Base-by-base conservation (phyloP, 140 eudicot genomes). In the Bidens hawaiensis region DNA sequence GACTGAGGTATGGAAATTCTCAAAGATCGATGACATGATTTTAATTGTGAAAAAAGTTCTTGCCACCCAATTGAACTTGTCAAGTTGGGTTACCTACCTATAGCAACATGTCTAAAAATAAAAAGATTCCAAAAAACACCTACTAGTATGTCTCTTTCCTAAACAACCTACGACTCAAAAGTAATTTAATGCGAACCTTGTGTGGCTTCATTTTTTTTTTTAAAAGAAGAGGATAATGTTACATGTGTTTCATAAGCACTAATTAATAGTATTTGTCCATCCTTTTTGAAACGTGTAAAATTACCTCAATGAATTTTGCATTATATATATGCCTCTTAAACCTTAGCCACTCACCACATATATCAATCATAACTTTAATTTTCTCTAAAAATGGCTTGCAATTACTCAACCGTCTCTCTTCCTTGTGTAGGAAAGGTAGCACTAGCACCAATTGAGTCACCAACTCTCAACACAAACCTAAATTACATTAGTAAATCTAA, bases 371-470 rank as follows among this genome's bases (percentile, higher is more conserved):
- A 68, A 12, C 15, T 38, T 9, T 22, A 4, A 4, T 4, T 51
- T 43, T 43, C 21, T 43, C 7, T 2, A 42, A 36, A 38, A 49
- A 73, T 73, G 78, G 68, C 78, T 45, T 24, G 21, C 46, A 65
- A 49, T 33, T 5, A 57, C 51, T 42, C 30, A 46, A 56, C 38
- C 1, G 1, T 27, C 54, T 27, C 60, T 21, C 49, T 50, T 15
- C 74, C 65, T 40, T 60, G 60, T 74, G 65, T 58, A 10, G 26
- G 27, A 18, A 61, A 58, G 62, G 50, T 67, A 23, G 36, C n/a
- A n/a, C n/a, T n/a, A n/a, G n/a, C 26, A 46, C 68, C 63, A 27
- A 24, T 19, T 16, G 65, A 74, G 65, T 57, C 51, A 59, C 23
- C n/a, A 26, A 42, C 25, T 67, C 62, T 12, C 23, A 67, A 60